Evolutionary conservation across 106 monocot species (phyloP).

Genomic region (Platanthera guangdongensis): DNA sequence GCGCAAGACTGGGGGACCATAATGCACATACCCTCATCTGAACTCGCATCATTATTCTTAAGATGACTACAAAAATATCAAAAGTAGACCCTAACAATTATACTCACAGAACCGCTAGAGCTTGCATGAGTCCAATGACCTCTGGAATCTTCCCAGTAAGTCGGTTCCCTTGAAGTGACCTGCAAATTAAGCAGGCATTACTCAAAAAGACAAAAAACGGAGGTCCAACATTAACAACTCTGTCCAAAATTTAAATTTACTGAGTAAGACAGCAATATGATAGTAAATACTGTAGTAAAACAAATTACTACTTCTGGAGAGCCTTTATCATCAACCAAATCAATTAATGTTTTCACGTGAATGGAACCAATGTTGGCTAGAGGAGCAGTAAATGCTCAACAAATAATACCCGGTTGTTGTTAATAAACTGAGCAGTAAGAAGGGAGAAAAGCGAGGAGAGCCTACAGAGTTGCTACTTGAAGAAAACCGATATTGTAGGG

Average conservation of each 20-base stretch:
- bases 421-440: neutral
- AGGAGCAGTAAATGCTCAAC: neutral
- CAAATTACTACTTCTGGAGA: neutral
- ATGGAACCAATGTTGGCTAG: neutral
- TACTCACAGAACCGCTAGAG: slow-evolving; percentile 91
- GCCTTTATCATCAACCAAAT: neutral
- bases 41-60: neutral
- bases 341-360: slow-evolving; percentile 14
- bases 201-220: neutral
- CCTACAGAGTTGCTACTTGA: slow-evolving; percentile 97
- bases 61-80: neutral
- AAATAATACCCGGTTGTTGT: neutral
- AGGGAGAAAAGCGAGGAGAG: neutral
- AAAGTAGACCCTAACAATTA: neutral
- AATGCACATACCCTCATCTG: too few relatives aligned
- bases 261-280: neutral
- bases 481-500: slow-evolving; percentile 97
- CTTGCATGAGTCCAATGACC: slow-evolving; percentile 98
- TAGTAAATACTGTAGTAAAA: neutral
- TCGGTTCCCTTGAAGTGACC: slow-evolving; percentile 91
- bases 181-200: slow-evolving; percentile 6
- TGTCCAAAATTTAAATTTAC: too few relatives aligned
- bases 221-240: neutral
- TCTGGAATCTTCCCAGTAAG: slow-evolving; percentile 93
- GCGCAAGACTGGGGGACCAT: too few relatives aligned